A percentile compares a stretch with the other conserved stretches of the same genome.
Evolutionary conservation across 2,329 filamentous ascomycete species (phyloP).

Genomic region (Cladosporium cucumerinum): DNA sequence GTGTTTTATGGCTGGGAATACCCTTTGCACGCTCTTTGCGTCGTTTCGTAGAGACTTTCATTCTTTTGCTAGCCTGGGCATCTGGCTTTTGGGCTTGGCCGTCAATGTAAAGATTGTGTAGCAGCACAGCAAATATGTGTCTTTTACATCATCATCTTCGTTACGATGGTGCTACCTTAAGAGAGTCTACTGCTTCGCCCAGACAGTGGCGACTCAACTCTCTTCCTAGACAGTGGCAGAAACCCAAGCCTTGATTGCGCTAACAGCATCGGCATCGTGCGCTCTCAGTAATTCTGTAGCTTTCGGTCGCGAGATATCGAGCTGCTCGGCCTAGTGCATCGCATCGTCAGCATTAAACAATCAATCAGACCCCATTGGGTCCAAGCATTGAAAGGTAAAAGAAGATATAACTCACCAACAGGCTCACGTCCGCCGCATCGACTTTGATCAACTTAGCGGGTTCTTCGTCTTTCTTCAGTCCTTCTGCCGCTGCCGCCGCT

Average conservation of each 20-base stretch:
- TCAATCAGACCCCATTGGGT: not conserved
- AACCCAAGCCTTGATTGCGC: conserved; percentile 63
- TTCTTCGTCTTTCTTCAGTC: conserved; percentile 25
- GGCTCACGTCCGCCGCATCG: conserved; percentile 65
- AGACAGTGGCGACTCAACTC: not conserved
- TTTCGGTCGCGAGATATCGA: conserved; percentile 68
- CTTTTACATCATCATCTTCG: not conserved
- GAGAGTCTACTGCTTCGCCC: not conserved
- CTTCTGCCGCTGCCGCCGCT: conserved; percentile 1
- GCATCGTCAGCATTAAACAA: not conserved
- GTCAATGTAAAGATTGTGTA: not conserved
- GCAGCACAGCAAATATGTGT: not conserved
- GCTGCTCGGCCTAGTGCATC: conserved; percentile 57
- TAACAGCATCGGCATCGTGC: conserved; percentile 66
- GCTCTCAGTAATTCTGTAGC: conserved; percentile 71
- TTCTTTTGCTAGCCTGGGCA: not conserved
- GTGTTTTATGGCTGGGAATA: not conserved
- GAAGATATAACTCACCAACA: conserved; percentile 56
- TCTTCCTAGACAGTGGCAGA: conserved; percentile 20
- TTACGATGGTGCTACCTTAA: not conserved
- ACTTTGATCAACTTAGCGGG: conserved; percentile 61
- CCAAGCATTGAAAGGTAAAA: not conserved
- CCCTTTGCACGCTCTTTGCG: not conserved
- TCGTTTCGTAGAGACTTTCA: not conserved
- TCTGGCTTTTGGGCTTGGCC: not conserved